Percentiles rank a stretch among this genome's conserved stretches.
phyloP scores from a whole-genome alignment of 2,329 filamentous ascomycete species.

The Capronia coronata region DNA sequence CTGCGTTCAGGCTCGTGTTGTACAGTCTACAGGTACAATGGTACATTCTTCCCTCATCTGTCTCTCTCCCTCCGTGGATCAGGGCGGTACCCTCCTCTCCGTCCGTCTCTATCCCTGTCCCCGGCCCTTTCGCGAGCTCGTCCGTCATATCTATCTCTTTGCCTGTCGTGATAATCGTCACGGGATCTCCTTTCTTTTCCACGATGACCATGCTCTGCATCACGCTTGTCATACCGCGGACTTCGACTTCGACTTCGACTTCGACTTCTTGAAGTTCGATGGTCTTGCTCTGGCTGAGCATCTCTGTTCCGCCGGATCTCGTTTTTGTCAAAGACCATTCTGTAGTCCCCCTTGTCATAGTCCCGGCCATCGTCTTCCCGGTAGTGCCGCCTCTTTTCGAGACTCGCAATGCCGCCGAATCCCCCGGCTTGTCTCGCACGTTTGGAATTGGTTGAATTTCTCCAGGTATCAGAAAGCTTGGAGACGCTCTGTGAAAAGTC shows the following conservation, averaged over 20 bases:
- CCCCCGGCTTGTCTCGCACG: slow-evolving; percentile 62
- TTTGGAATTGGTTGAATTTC: slow-evolving; percentile 76
- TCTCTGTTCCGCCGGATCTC: slow-evolving; percentile 45
- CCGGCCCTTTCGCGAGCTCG: slow-evolving; percentile 34
- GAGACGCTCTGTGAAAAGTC: slow-evolving; percentile 94
- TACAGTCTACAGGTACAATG: background rate
- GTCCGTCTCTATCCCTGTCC: slow-evolving; percentile 34
- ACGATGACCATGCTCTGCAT: slow-evolving; percentile 9
- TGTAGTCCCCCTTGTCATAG: slow-evolving; percentile 52
- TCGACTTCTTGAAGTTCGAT: too few relatives aligned
- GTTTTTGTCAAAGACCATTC: slow-evolving; percentile 74
- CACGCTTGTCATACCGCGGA: slow-evolving; percentile 35
- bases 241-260: slow-evolving; percentile 37
- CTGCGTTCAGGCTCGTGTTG: background rate
- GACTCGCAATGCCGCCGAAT: slow-evolving; percentile 79
- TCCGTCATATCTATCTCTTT: slow-evolving; percentile 28
- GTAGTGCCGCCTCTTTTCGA: slow-evolving; percentile 90
- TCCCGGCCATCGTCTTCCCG: slow-evolving; percentile 55
- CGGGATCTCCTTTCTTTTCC: slow-evolving; percentile 1
- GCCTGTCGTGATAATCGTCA: slow-evolving; percentile 4
- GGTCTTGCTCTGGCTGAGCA: slow-evolving; percentile 15
- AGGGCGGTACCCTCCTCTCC: slow-evolving; percentile 16
- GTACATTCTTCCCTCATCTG: background rate
- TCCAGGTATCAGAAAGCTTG: slow-evolving; percentile 83
- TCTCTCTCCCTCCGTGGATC: slow-evolving; percentile 5